Conservation (phyloP, 345 rosid species). For the Brassica nigra region DNA sequence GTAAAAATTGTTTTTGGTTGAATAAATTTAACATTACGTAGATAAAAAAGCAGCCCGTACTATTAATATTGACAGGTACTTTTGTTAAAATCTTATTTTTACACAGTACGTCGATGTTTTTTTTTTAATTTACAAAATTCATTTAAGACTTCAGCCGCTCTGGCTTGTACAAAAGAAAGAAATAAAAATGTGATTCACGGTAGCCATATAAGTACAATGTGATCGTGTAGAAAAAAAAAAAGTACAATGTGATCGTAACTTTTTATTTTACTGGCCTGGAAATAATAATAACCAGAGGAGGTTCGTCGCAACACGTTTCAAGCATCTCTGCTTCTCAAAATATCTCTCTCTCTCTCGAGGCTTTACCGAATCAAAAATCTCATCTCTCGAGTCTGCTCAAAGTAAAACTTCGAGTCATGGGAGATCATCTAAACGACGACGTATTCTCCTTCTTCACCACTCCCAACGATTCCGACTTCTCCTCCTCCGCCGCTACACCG, state of each 20-base stretch:
- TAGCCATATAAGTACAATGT: not conserved
- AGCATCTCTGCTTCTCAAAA: conserved; percentile 14
- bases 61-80: not conserved
- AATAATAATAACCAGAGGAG: not conserved
- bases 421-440: conserved; percentile 37
- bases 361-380: not conserved
- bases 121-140: not conserved
- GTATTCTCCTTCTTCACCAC: conserved; percentile 40
- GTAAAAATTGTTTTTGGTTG: too few relatives aligned
- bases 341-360: not conserved
- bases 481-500: conserved; percentile 36
- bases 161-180: not conserved
- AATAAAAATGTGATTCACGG: not conserved
- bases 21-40: too few relatives aligned
- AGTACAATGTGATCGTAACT: not conserved
- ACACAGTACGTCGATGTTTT: too few relatives aligned
- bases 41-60: not conserved
- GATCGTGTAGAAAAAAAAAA: not conserved
- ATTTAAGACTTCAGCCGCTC: not conserved
- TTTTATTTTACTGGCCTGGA: not conserved
- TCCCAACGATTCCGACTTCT: conserved; percentile 24
- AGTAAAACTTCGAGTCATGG: conserved; percentile 42
- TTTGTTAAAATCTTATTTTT: too few relatives aligned
- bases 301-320: conserved; percentile 24
- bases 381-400: conserved; percentile 18